Conservation (phyloP, 768 basidiomycete genomes). For the Boletus reticuloceps region DNA sequence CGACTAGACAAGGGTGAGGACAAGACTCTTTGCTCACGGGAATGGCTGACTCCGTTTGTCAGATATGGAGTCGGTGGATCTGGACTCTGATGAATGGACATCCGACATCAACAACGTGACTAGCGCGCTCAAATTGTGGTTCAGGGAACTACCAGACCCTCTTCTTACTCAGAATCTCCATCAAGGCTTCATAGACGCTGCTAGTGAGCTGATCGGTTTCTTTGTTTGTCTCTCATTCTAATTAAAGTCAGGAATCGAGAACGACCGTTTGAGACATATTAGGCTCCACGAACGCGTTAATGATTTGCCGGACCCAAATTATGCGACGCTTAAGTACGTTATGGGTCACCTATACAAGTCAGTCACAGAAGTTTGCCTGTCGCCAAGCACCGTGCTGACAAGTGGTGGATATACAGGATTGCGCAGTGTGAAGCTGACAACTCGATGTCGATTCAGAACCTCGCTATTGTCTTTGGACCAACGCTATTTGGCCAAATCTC, state of each 20-base stretch:
- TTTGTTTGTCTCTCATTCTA: background rate
- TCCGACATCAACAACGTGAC: slow-evolving; percentile 94
- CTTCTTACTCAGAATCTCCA: slow-evolving; percentile 81
- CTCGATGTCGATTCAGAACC: slow-evolving; percentile 89
- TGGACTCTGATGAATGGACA: slow-evolving; percentile 88
- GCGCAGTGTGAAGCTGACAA: slow-evolving; percentile 73
- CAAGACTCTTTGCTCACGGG: background rate
- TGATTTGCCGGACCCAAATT: slow-evolving; percentile 97
- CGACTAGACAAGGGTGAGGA: slow-evolving; percentile 77
- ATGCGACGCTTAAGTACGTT: slow-evolving; percentile 94
- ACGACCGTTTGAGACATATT: slow-evolving; percentile 93
- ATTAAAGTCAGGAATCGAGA: slow-evolving; percentile 71
- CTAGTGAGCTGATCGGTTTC: slow-evolving; percentile 57
- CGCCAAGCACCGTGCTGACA: slow-evolving; percentile 5
- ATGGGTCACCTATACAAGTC: slow-evolving; percentile 92
- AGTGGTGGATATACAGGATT: slow-evolving; percentile 50
- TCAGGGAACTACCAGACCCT: slow-evolving; percentile 94
- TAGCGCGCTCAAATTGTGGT: slow-evolving; percentile 93
- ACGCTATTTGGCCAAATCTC: slow-evolving; percentile 83
- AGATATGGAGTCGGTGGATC: slow-evolving; percentile 86
- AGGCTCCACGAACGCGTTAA: slow-evolving; percentile 96
- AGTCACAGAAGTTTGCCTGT: slow-evolving; percentile 16
- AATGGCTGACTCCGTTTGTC: slow-evolving; percentile 20
- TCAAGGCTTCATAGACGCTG: slow-evolving; percentile 92
- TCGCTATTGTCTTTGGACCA: slow-evolving; percentile 98